These are phyloP conservation scores for Microcos paniculata DNA, from an alignment of 345 rosid genomes.

Conservation along the genomic window DNA sequence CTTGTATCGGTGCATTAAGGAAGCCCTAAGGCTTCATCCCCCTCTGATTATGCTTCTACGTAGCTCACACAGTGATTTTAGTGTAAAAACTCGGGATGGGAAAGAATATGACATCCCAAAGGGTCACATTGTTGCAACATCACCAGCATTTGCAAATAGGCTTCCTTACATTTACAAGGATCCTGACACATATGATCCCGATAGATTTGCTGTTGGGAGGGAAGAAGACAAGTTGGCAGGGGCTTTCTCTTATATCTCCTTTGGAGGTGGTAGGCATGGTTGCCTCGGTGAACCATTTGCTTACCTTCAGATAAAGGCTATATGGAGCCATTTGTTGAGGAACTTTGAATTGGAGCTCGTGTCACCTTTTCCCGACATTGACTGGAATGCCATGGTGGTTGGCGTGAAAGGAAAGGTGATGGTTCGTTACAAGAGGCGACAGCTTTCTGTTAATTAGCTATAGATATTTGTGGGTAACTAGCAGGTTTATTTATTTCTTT, in stretches of 20 bases:
- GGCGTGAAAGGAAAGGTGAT: constrained; percentile 95
- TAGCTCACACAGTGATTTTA: constrained; percentile 80
- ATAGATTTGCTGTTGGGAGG: constrained; percentile 78
- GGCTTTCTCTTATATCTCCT: constrained; percentile 83
- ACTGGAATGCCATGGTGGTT: constrained; percentile 99
- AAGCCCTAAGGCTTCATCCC: constrained; percentile 95
- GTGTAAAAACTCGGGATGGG: constrained; percentile 74
- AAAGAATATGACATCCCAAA: constrained; percentile 85
- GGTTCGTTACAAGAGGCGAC: constrained; percentile 79
- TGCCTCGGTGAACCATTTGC: constrained; percentile 99
- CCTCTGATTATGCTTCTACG: constrained; percentile 91
- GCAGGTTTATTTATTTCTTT: constrained; percentile 2
- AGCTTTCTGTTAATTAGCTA: constrained; percentile 33
- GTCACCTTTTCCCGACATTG: constrained; percentile 95
- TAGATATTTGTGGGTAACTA: background rate
- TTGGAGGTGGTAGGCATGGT: constrained; percentile 98
- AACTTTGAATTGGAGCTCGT: constrained; percentile 85
- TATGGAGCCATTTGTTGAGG: constrained; percentile 95
- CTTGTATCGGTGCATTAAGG: constrained; percentile 89
- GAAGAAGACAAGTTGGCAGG: constrained; percentile 95
- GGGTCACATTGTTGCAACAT: constrained; percentile 92
- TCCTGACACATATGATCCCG: constrained; percentile 83
- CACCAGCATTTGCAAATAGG: constrained; percentile 95
- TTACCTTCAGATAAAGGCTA: constrained; percentile 95
- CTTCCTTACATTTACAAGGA: constrained; percentile 76